phyloP scores from a whole-genome alignment of 2,329 filamentous ascomycete genomes.

The Beauveria asiatica region DNA sequence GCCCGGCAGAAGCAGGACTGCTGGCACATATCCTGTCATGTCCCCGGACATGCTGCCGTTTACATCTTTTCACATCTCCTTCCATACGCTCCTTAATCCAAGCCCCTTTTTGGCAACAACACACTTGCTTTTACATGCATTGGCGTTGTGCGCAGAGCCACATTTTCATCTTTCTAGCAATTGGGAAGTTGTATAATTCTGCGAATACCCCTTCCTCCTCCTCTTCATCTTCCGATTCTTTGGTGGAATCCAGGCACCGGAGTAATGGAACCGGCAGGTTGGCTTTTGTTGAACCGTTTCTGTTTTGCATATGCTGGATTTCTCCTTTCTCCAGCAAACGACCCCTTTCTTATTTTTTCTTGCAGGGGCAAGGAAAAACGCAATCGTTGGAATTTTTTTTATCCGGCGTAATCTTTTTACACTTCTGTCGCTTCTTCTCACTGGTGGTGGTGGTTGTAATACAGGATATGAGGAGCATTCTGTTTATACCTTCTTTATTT shows the following conservation, averaged over 20 bases:
- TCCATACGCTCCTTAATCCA: conserved; percentile 1
- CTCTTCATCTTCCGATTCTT: not conserved
- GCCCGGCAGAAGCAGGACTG: conserved; percentile 5
- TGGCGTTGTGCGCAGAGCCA: conserved; percentile 14
- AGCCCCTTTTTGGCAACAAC: not conserved
- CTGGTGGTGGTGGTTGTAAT: conserved; percentile 2
- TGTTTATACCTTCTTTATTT: conserved; percentile 1
- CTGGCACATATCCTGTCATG: conserved; percentile 3
- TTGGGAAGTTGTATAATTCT: not conserved
- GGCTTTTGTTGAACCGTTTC: not conserved
- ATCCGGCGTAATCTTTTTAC: not conserved
- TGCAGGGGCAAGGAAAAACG: not conserved
- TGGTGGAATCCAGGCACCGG: not conserved
- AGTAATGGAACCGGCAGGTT: conserved; percentile 1
- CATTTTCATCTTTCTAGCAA: not conserved
- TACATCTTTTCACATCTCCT: not conserved
- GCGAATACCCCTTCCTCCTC: not conserved
- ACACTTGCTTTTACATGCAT: not conserved
- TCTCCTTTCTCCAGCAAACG: not conserved
- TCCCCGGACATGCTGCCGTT: not conserved
- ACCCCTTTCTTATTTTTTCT: not conserved
- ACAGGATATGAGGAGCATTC: not conserved
- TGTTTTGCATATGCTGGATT: not conserved
- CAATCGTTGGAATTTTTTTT: not conserved
- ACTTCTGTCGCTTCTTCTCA: not conserved